Percentiles rank a stretch among this genome's conserved stretches.
phyloP scores from a whole-genome alignment of 2,329 filamentous ascomycete species.

The Aspergillus melleus region DNA sequence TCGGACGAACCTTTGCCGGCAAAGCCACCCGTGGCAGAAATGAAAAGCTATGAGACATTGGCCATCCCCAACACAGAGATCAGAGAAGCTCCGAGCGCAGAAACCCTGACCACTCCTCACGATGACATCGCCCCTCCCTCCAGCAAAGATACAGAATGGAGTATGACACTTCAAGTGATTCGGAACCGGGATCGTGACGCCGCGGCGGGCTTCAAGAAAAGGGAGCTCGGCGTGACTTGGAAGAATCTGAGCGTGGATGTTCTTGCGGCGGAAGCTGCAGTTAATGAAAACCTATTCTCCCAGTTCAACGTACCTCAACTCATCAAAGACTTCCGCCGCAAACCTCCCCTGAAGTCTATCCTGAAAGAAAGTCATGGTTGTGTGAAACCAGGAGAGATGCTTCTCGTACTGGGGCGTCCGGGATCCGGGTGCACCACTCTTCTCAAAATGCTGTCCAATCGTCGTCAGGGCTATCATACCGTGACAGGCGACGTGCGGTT shows the following conservation, averaged over 20 bases:
- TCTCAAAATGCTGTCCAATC: slow-evolving; percentile 67
- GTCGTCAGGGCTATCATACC: slow-evolving; percentile 57
- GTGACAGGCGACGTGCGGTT: slow-evolving; percentile 61
- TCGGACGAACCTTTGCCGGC: slow-evolving; percentile 1
- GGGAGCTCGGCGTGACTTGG: slow-evolving; percentile 63
- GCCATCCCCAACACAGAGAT: slow-evolving; percentile 17
- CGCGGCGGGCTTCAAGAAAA: slow-evolving; percentile 46
- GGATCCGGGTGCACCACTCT: slow-evolving; percentile 70
- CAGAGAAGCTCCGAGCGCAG: slow-evolving; percentile 21
- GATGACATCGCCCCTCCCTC: slow-evolving; percentile 3
- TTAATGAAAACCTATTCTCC: slow-evolving; percentile 63
- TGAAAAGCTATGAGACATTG: slow-evolving; percentile 15
- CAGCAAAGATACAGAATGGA: slow-evolving; percentile 44
- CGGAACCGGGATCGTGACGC: slow-evolving; percentile 43
- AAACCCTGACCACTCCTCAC: slow-evolving; percentile 19
- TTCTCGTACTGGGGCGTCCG: slow-evolving; percentile 66
- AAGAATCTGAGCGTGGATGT: slow-evolving; percentile 63
- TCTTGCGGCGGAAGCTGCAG: slow-evolving; percentile 58
- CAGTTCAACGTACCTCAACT: slow-evolving; percentile 56
- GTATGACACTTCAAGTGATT: slow-evolving; percentile 49
- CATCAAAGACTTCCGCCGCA: slow-evolving; percentile 52
- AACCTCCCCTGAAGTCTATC: slow-evolving; percentile 62
- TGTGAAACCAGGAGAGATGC: slow-evolving; percentile 72
- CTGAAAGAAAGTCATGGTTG: slow-evolving; percentile 65
- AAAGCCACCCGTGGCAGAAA: slow-evolving; percentile 5